A percentile compares a stretch with the other conserved stretches of the same genome.
Evolutionary conservation across 2,329 filamentous ascomycete genomes (phyloP).

Genomic region (Ceratocystiopsis sp.): DNA sequence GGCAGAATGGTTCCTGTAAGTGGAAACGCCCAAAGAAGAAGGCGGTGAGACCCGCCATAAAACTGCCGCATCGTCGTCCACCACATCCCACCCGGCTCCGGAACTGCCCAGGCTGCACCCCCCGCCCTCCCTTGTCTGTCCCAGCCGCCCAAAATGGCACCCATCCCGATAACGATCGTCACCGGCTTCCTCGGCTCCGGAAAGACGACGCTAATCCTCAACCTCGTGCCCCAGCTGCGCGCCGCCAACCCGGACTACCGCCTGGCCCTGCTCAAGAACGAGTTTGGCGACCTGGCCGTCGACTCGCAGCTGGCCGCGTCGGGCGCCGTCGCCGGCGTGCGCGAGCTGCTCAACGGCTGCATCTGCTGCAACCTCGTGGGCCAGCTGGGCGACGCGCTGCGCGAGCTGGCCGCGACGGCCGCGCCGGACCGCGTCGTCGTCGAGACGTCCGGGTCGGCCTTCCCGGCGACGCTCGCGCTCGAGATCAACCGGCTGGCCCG

Average conservation of each 20-base stretch:
- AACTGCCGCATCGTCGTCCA: too few species aligned
- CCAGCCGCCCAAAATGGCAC: slow-evolving; percentile 28
- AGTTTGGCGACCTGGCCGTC: slow-evolving; percentile 87
- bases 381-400: slow-evolving; percentile 65
- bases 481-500: slow-evolving; percentile 67
- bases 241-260: slow-evolving; percentile 59
- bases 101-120: too few species aligned
- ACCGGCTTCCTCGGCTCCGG: slow-evolving; percentile 93
- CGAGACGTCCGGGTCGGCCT: slow-evolving; percentile 79
- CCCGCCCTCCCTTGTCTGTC: too few species aligned
- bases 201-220: slow-evolving; percentile 90
- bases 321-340: slow-evolving; percentile 70
- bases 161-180: slow-evolving; percentile 82
- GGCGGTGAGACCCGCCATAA: background rate
- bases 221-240: slow-evolving; percentile 76
- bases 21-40: background rate
- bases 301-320: slow-evolving; percentile 82
- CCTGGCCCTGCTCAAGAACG: slow-evolving; percentile 91
- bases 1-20: background rate
- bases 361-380: slow-evolving; percentile 99
- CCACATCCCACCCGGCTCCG: too few species aligned
- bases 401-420: slow-evolving; percentile 42
- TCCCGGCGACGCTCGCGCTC: slow-evolving; percentile 77
- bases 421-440: slow-evolving; percentile 75
- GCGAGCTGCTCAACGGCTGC: slow-evolving; percentile 88